These are phyloP conservation scores for Hyaloperonospora arabidopsidis DNA, from an alignment of 352 stramenopile genomes.

Conservation along the genomic window DNA sequence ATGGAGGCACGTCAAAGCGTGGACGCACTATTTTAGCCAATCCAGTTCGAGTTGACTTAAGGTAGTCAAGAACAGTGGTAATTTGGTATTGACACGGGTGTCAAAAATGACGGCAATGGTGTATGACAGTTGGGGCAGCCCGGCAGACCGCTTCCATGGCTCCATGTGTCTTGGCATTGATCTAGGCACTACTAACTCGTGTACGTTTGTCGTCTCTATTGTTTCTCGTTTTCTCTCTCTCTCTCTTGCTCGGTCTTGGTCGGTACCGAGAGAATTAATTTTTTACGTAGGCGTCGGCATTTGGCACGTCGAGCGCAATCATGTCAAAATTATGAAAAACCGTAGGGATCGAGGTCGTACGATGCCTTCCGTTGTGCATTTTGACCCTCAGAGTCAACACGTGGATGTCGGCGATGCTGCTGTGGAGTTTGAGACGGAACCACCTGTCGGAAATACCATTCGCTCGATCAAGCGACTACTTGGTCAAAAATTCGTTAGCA, in stretches of 20 bases:
- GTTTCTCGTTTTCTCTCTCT: too few species aligned
- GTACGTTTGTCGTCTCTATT: slow-evolving; percentile 28
- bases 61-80: too few species aligned
- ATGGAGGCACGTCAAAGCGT: neutral
- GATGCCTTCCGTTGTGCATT: slow-evolving; percentile 75
- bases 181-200: slow-evolving; percentile 99
- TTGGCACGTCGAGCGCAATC: slow-evolving; percentile 71
- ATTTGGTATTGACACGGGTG: neutral
- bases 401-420: slow-evolving; percentile 50
- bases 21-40: slow-evolving; percentile 12
- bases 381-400: slow-evolving; percentile 38
- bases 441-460: slow-evolving; percentile 61
- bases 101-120: slow-evolving; percentile 22
- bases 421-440: slow-evolving; percentile 38
- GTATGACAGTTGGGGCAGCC: slow-evolving; percentile 78
- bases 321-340: slow-evolving; percentile 84
- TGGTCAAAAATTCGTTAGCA: slow-evolving; percentile 56
- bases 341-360: slow-evolving; percentile 49
- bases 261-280: neutral
- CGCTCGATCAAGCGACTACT: slow-evolving; percentile 80
- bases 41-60: neutral
- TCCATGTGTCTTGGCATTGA: slow-evolving; percentile 96
- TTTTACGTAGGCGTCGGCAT: slow-evolving; percentile 51
- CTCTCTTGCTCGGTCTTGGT: neutral
- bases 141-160: slow-evolving; percentile 62